A percentile compares a stretch with the other conserved stretches of the same genome.
Conservation (phyloP, 148 eudicot species). For the Rhododendron williamsianum region DNA sequence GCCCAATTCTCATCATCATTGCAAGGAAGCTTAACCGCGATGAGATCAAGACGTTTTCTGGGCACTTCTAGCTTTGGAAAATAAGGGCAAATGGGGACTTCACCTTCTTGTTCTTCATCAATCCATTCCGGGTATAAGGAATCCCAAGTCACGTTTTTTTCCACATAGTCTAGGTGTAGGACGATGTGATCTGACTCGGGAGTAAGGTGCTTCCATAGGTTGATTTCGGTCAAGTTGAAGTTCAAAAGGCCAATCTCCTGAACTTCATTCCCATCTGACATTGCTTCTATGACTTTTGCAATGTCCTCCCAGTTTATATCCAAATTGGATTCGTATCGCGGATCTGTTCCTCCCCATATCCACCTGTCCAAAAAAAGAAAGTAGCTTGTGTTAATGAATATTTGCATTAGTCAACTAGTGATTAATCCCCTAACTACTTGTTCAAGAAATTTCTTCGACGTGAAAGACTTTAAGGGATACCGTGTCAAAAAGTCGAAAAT, state of each 20-base stretch:
- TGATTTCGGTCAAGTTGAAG: constrained; percentile 46
- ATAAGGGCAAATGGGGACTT: constrained; percentile 58
- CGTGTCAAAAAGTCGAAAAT: not conserved
- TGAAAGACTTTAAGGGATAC: not conserved
- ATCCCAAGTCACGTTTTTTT: constrained; percentile 61
- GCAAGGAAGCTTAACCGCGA: constrained; percentile 80
- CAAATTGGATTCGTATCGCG: constrained; percentile 50
- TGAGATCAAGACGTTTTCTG: constrained; percentile 49
- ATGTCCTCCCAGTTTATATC: constrained; percentile 61
- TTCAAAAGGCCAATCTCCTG: constrained; percentile 56
- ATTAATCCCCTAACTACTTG: not conserved
- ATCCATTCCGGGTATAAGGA: constrained; percentile 90
- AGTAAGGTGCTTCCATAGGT: constrained; percentile 40
- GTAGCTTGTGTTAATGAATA: constrained; percentile 17
- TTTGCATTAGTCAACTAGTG: not conserved
- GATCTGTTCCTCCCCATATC: constrained; percentile 59
- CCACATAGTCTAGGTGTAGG: constrained; percentile 41
- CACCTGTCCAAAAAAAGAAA: constrained; percentile 31
- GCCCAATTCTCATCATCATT: constrained; percentile 54
- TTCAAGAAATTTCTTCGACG: not conserved
- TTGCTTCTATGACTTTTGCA: constrained; percentile 24
- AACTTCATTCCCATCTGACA: constrained; percentile 30
- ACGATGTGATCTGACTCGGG: constrained; percentile 38
- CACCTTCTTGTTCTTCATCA: constrained; percentile 85
- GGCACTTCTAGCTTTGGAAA: constrained; percentile 59